A percentile compares a stretch with the other conserved stretches of the same genome.
Conservation (phyloP, 1,284 basidiomycete species). For the Fistulinella staudtii region DNA sequence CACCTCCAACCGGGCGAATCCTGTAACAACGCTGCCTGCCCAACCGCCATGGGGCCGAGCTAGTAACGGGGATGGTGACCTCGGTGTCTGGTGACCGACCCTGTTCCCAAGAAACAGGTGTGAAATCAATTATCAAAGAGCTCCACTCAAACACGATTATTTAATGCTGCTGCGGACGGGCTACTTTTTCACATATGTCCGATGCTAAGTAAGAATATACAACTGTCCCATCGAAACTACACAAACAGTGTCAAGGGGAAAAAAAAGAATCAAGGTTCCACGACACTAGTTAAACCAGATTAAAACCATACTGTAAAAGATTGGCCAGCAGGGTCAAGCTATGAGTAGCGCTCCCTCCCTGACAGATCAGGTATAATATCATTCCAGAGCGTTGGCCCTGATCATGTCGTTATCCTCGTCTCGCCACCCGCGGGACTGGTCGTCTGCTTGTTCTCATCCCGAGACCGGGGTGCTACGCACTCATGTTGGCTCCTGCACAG, state of each 20-base stretch:
- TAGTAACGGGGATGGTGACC: background rate
- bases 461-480: slow-evolving; percentile 10
- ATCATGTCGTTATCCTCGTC: slow-evolving; percentile 1
- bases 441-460: background rate
- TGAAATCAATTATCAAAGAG: background rate
- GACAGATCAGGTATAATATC: slow-evolving; percentile 18
- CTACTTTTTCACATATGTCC: background rate
- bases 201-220: background rate
- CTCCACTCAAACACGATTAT: background rate
- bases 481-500: slow-evolving; percentile 22
- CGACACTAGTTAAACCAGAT: background rate
- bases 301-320: slow-evolving; percentile 9
- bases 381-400: slow-evolving; percentile 1
- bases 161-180: background rate
- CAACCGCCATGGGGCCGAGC: too few species aligned
- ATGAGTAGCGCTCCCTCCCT: slow-evolving; percentile 8
- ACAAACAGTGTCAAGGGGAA: background rate
- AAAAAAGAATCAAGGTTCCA: background rate
- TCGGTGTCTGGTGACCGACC: background rate
- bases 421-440: slow-evolving; percentile 3
- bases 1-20: too few species aligned
- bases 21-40: too few species aligned
- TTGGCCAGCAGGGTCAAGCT: slow-evolving; percentile 9
- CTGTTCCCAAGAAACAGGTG: background rate
- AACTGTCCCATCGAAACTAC: slow-evolving; percentile 1